Conservation (phyloP, 1,139 yeast genomes). For the Entelexis paramagnoliae region DNA sequence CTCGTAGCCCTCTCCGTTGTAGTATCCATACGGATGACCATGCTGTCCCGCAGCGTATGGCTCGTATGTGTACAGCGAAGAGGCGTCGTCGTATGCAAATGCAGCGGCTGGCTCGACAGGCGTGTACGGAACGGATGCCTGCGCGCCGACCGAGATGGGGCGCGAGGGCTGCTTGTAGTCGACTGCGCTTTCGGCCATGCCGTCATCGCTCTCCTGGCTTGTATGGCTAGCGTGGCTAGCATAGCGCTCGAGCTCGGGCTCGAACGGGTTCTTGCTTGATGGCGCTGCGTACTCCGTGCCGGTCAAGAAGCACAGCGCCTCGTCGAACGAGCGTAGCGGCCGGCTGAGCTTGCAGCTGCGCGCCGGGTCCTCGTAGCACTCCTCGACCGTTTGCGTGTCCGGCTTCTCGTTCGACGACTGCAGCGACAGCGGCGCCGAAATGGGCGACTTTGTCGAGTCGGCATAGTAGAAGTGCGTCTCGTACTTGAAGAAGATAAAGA, state of each 20-base stretch:
- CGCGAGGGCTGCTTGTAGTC: background rate
- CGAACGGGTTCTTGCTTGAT: background rate
- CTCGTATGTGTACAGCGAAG: slow-evolving; percentile 1
- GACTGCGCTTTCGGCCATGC: background rate
- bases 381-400: background rate
- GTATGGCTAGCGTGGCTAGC: background rate
- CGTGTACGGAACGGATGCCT: background rate
- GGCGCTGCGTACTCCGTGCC: background rate
- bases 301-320: background rate
- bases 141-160: background rate
- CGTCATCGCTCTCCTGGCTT: background rate
- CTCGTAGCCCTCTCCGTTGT: background rate
- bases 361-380: slow-evolving; percentile 5
- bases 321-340: background rate
- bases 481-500: slow-evolving; percentile 23
- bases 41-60: slow-evolving; percentile 5
- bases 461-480: slow-evolving; percentile 25
- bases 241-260: background rate
- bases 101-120: slow-evolving; percentile 5
- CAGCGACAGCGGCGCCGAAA: background rate
- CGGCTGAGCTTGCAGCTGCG: background rate
- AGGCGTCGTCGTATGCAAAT: background rate
- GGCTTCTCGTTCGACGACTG: background rate
- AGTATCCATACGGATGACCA: background rate
- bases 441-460: slow-evolving; percentile 6